These are phyloP conservation scores for Trichocomaceae sp. DNA, from an alignment of 2,329 filamentous ascomycete genomes.

Conservation along the genomic window DNA sequence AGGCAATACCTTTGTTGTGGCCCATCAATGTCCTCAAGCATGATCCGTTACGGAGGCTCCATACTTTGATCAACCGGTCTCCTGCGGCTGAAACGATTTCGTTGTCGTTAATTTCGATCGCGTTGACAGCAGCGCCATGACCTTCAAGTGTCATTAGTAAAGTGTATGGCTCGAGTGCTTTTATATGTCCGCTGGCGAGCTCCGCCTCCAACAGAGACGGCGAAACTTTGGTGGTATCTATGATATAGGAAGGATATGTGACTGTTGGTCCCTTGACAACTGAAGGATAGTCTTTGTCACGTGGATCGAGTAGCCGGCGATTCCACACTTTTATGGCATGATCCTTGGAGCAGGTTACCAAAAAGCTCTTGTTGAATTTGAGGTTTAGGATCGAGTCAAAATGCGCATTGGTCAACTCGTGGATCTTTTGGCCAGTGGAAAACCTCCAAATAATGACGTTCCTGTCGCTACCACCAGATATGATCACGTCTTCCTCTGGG, in stretches of 20 bases:
- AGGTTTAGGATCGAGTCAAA: conserved; percentile 88
- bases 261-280: conserved; percentile 38
- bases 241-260: conserved; percentile 48
- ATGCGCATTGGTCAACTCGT: conserved; percentile 70
- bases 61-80: conserved; percentile 87
- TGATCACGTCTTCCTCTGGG: conserved; percentile 81
- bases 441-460: conserved; percentile 89
- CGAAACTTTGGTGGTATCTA: conserved; percentile 43
- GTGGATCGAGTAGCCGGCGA: conserved; percentile 55
- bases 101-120: conserved; percentile 78
- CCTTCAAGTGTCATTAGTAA: conserved; percentile 75
- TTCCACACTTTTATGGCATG: conserved; percentile 97
- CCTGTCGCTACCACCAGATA: conserved; percentile 89
- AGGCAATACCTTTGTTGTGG: conserved; percentile 92
- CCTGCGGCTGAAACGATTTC: conserved; percentile 93
- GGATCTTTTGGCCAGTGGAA: conserved; percentile 77
- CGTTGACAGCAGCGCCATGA: conserved; percentile 88
- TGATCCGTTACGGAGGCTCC: conserved; percentile 76
- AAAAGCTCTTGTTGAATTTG: conserved; percentile 79
- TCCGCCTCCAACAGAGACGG: conserved; percentile 37
- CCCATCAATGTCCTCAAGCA: conserved; percentile 75
- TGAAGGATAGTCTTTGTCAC: conserved; percentile 41
- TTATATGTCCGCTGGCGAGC: conserved; percentile 36
- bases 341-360: conserved; percentile 97
- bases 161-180: conserved; percentile 57